Evolutionary conservation across 257 asterid species (phyloP), one percentile per base, ranked within the genome.

Genomic region (Primulina eburnea): DNA sequence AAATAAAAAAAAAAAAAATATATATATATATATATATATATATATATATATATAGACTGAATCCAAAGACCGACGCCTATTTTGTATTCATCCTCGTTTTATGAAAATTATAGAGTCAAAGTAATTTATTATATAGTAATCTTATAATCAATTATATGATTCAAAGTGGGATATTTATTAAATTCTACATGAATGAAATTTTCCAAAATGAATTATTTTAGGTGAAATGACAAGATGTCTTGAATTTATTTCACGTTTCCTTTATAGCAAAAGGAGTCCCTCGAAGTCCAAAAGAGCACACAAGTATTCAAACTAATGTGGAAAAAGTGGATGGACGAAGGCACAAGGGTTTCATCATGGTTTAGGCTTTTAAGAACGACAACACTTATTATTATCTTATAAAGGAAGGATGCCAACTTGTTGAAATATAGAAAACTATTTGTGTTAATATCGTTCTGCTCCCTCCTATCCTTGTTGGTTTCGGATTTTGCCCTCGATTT

Each of bases 281-380:
- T 61, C 60, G 10, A 6, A 55, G 40, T 57, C 69, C 35, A 70
- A 72, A 76, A 76, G 68, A 43, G 35, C 18, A 43, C 53, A 26
- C 52, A 50, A 62, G 58, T 63, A 47, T 69, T 76, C 71, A 69
- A 73, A 64, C 60, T 50, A 35, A 60, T 67, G 33, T 71, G 28
- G 47, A 67, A 34, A 70, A 43, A 72, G 73, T 60, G 76, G 1
- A 56, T 64, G 38, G 78, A 73, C 72, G 68, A 76, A 73, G 40
- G 62, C 84, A 73, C 76, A 71, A 74, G 67, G 62, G 62, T 68
- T 79, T 77, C 72, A 76, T 79, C 84, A 76, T 79, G 62, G 59
- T 68, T 79, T 74, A 76, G 68, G 63, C 80, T 79, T 79, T 82
- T 70, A 68, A 76, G 72, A 68, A 74, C 53, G 59, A 71, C 77